phyloP scores from a whole-genome alignment of 352 stramenopile genomes.

The Pythium diclinum region DNA sequence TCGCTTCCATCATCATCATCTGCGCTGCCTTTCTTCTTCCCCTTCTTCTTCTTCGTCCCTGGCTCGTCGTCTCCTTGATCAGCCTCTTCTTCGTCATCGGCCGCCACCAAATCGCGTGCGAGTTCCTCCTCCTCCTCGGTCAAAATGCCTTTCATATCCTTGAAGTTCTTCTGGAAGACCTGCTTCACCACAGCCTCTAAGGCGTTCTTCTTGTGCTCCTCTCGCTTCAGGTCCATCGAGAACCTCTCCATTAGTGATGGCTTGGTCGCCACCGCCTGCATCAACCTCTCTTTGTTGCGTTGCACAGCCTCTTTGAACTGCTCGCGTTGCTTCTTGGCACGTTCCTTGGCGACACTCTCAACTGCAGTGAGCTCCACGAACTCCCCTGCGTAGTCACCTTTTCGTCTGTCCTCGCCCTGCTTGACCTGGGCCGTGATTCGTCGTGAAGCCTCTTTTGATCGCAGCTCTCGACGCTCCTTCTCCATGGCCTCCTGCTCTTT shows the following conservation, averaged over 20 bases:
- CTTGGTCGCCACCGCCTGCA: conserved; percentile 39
- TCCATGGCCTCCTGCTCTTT: conserved; percentile 32
- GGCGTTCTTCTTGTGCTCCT: conserved; percentile 64
- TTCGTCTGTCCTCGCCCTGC: conserved; percentile 41
- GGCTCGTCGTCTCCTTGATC: not conserved
- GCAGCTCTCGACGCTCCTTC: conserved; percentile 29
- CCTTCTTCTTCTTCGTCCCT: conserved; percentile 12
- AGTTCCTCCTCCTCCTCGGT: conserved; percentile 70
- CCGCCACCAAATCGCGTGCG: conserved; percentile 45
- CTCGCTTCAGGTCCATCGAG: conserved; percentile 60
- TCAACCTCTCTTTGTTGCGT: conserved; percentile 61
- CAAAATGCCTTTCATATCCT: conserved; percentile 56
- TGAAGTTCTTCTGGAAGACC: conserved; percentile 64
- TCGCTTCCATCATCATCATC: conserved; percentile 20
- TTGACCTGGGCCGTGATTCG: conserved; percentile 58
- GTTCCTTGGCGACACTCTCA: conserved; percentile 45
- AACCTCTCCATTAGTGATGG: conserved; percentile 79
- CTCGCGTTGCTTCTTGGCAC: conserved; percentile 50
- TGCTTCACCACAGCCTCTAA: conserved; percentile 69
- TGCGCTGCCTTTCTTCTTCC: not conserved
- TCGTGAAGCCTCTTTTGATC: conserved; percentile 45
- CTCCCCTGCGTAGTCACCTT: conserved; percentile 43
- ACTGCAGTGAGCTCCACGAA: conserved; percentile 46
- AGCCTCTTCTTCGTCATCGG: conserved; percentile 11
- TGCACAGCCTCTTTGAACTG: conserved; percentile 60